Evolutionary conservation across 441 rosid species (phyloP), one percentile per base, ranked within the genome.

Genomic region (Gossypium davidsonii): DNA sequence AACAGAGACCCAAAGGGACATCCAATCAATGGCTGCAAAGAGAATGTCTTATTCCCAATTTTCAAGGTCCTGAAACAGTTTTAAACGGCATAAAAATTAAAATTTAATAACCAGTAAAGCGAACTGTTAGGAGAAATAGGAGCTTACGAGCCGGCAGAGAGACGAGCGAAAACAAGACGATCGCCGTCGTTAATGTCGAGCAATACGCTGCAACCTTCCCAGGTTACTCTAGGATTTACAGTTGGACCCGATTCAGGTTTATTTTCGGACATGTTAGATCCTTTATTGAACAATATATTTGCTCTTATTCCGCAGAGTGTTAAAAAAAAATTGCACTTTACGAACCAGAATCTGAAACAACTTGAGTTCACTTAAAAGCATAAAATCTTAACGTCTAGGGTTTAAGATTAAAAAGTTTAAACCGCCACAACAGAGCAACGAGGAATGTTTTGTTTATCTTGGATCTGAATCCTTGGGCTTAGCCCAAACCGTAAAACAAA

Each of bases 181-280:
- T 91, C 97, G 46, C 98, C 97, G 18, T 94, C 92, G 74, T 94
- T 94, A 72, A 94, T 81, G 78, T 91, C 98, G 42, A 94, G 97
- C 87, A 94, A 76, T 2, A 90, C 98, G 56, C 94, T 92, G 88
- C 93, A 89, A 74, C 94, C 94, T 83, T 94, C 97, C 89, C 84
- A 83, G 20, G 98, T 89, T 3, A 87, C 79, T 86, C 92, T 85
- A 6, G 84, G 82, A 72, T 84, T 82, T 66, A 53, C 82, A 53
- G 26, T 48, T 51, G 75, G 6, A 74, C 60, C 82, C 61, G 37
- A 65, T 21, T 73, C 76, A 63, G 76, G 26, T 15, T 79, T 79
- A 23, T 42, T 37, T 34, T 79, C 79, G 25, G 85, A 74, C 88
- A 85, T 85, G 55, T 73, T 59, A 11, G 72, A 70, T 71, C 74